Base-by-base conservation (phyloP, 1,139 yeast species). In the Magnusiomyces suaveolens region DNA sequence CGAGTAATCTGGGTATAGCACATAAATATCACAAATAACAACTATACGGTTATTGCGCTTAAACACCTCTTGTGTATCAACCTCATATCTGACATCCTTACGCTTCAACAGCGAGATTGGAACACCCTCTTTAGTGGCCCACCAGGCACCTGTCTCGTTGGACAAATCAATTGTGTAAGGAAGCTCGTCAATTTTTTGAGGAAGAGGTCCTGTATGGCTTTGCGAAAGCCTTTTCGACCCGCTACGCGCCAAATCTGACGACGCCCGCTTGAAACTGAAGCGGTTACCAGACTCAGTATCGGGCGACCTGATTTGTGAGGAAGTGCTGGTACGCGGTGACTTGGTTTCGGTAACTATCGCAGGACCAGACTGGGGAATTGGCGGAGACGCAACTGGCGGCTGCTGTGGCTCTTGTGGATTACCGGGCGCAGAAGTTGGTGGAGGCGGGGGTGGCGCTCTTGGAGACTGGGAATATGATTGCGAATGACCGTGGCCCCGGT, bases 1-100 rank as follows among this genome's bases (percentile, higher is more conserved):
- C 1, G 92, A 79, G 60, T 84, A 81, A 65, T 87, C 95, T 58
- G 79, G 81, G 66, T 83, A 85, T 49, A 89, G 69, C 20, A 89
- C 75, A 66, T 87, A 88, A 62, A 84, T 82, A 60, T 86, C 92
- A 56, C 84, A 76, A 57, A 79, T 75, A 4, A 75, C 70, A 51
- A 81, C 69, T 48, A 78, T 72, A 39, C 65, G 57, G 25, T 80
- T 80, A 14, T 81, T 81, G 60, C 96, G 79, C 64, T 84, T 85
- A 18, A 63, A 62, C 16, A 83, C 70, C 21, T 69, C 66, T 56
- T 77, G 72, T 24, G 81, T 79, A 53, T 88, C 96, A 29, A 82
- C 77, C 65, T 88, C 96, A 67, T 71, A 82, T 14, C 79, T 70
- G 23, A 66, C 56, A 39, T 69, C 83, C 46, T 71, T 72, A 36